Conservation (phyloP, 257 asterid genomes). For the Jacaranda copaia region DNA sequence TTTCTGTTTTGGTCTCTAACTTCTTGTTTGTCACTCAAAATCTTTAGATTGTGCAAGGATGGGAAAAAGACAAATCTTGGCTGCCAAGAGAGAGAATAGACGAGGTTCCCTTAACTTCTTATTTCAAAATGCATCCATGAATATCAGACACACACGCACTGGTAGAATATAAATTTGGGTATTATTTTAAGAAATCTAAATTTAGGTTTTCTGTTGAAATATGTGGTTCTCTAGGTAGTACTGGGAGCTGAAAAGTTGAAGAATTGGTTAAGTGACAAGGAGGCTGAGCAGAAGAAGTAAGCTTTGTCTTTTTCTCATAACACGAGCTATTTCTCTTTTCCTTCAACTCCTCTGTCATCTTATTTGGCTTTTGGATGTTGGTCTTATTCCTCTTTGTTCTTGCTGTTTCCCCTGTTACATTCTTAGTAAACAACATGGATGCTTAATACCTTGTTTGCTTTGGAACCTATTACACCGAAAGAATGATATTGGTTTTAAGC, state of each 20-base stretch:
- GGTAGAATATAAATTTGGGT: background rate
- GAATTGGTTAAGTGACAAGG: slow-evolving; percentile 86
- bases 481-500: too few species aligned
- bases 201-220: slow-evolving; percentile 19
- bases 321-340: slow-evolving; percentile 9
- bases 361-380: background rate
- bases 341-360: background rate
- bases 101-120: slow-evolving; percentile 59
- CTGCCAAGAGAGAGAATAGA: slow-evolving; percentile 83
- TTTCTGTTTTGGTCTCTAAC: slow-evolving; percentile 32
- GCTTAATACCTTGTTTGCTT: background rate
- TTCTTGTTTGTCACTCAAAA: slow-evolving; percentile 24
- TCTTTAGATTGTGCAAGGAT: slow-evolving; percentile 72
- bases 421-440: background rate
- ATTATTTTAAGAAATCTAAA: background rate
- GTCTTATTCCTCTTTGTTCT: background rate
- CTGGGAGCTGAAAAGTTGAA: slow-evolving; percentile 77
- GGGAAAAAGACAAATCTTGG: slow-evolving; percentile 92
- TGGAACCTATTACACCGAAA: background rate
- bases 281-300: slow-evolving; percentile 86
- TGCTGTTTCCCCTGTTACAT: background rate
- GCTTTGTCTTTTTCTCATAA: slow-evolving; percentile 35
- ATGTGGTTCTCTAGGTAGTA: slow-evolving; percentile 57
- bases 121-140: slow-evolving; percentile 25
- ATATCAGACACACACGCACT: slow-evolving; percentile 12